phyloP scores from a whole-genome alignment of 2,329 filamentous ascomycete species.

The Stagonosporopsis vannaccii region DNA sequence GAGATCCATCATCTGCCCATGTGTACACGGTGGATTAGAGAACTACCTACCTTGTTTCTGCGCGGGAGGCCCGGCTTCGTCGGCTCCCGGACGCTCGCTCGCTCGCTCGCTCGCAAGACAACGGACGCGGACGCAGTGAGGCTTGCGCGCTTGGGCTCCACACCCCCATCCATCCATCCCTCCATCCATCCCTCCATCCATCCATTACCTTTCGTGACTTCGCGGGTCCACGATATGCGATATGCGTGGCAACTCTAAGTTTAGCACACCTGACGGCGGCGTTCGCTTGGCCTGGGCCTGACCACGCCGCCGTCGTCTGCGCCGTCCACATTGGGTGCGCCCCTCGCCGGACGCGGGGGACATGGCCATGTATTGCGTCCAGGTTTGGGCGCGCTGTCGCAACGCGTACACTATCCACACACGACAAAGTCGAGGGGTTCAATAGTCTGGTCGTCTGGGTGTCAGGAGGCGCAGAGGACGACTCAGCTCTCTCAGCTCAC shows the following conservation, averaged over 20 bases:
- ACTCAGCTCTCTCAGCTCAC: conserved; percentile 13
- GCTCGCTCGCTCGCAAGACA: neutral
- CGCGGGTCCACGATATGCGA: no score
- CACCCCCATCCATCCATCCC: no score
- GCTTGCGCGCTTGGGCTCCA: conserved; percentile 1
- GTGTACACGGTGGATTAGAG: no score
- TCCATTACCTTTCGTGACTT: no score
- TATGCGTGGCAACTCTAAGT: conserved; percentile 10
- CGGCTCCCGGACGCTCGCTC: neutral
- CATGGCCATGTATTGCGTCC: neutral
- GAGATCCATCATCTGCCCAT: neutral
- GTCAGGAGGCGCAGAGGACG: neutral
- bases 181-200: no score
- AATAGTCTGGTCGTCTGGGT: neutral
- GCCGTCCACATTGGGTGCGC: neutral
- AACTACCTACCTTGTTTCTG: neutral
- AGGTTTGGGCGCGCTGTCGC: no score
- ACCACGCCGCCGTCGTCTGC: neutral
- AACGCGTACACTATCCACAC: no score
- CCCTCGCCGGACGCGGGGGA: conserved; percentile 1
- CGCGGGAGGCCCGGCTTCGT: neutral
- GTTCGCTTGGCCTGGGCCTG: conserved; percentile 9
- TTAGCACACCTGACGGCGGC: conserved; percentile 6
- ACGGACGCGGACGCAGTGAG: neutral
- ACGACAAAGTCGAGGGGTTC: no score